These are phyloP conservation scores for Ceratocystis papillata DNA, from an alignment of 2,329 filamentous ascomycete species.

Conservation along the genomic window DNA sequence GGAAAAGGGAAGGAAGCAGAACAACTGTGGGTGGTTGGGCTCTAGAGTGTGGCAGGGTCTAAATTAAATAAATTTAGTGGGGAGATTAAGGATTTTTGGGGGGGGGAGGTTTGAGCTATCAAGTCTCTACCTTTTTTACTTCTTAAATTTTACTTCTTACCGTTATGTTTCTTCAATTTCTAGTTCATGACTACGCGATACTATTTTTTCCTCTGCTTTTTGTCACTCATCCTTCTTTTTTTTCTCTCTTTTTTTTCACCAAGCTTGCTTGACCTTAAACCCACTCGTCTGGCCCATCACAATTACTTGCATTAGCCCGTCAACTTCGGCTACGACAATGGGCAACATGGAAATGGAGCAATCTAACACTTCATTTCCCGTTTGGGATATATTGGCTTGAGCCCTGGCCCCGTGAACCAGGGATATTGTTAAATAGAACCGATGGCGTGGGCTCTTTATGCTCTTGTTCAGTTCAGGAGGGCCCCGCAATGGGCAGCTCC, in stretches of 20 bases:
- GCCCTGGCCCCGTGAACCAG: background rate
- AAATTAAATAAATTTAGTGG: slow-evolving; percentile 2
- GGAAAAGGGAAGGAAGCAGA: background rate
- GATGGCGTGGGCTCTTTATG: background rate
- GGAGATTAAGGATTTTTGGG: background rate
- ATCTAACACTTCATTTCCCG: background rate
- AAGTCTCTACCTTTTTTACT: background rate
- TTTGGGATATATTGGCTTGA: slow-evolving; percentile 10
- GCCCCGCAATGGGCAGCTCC: too few species aligned
- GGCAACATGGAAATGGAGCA: background rate
- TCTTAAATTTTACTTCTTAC: background rate
- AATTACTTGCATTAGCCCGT: background rate
- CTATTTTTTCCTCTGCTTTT: too few species aligned
- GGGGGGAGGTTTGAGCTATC: background rate
- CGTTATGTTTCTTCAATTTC: background rate
- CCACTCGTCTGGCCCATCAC: background rate
- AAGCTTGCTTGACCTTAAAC: background rate
- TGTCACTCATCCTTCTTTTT: too few species aligned
- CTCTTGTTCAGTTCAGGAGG: background rate
- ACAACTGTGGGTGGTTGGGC: slow-evolving; percentile 3
- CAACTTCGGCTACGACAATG: slow-evolving; percentile 6
- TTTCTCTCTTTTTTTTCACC: background rate
- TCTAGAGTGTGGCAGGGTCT: slow-evolving; percentile 3
- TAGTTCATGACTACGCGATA: too few species aligned
- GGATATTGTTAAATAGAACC: background rate